phyloP scores from a whole-genome alignment of 306 rosid species.

The Vicia faba region DNA sequence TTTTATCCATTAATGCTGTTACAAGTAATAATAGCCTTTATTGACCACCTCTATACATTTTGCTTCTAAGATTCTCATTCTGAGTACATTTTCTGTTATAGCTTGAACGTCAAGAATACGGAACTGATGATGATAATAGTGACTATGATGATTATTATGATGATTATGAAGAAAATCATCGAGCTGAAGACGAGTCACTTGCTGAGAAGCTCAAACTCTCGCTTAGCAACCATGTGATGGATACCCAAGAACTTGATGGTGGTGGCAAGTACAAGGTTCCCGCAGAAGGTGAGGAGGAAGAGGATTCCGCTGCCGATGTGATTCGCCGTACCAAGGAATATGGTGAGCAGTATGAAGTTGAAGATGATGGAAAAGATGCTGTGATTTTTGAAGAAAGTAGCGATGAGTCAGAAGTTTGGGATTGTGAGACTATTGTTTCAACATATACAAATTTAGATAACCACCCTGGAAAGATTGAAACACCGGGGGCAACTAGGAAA shows the following conservation, averaged over 20 bases:
- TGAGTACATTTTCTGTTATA: slow-evolving; percentile 33
- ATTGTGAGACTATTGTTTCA: slow-evolving; percentile 87
- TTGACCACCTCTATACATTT: not conserved
- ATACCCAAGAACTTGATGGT: slow-evolving; percentile 55
- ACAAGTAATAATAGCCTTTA: slow-evolving; percentile 3
- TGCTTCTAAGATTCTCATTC: slow-evolving; percentile 18
- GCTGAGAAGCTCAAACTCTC: slow-evolving; percentile 65
- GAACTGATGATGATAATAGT: slow-evolving; percentile 41
- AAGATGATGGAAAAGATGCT: slow-evolving; percentile 51
- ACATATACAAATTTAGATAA: slow-evolving; percentile 85
- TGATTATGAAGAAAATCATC: slow-evolving; percentile 43
- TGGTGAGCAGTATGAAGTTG: slow-evolving; percentile 74
- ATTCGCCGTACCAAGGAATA: slow-evolving; percentile 78
- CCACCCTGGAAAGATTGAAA: slow-evolving; percentile 79
- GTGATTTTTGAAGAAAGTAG: slow-evolving; percentile 70
- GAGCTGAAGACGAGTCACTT: slow-evolving; percentile 61
- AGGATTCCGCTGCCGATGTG: slow-evolving; percentile 58
- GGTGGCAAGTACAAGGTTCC: slow-evolving; percentile 65
- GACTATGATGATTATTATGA: slow-evolving; percentile 40
- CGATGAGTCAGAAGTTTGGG: slow-evolving; percentile 89
- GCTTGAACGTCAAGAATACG: slow-evolving; percentile 78
- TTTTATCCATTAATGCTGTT: not conserved
- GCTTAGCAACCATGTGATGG: slow-evolving; percentile 45
- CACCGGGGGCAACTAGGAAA: slow-evolving; percentile 64
- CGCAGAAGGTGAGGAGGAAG: slow-evolving; percentile 60